Percentiles rank a stretch among this genome's conserved stretches.
phyloP scores from a whole-genome alignment of 345 rosid species.

The Melastoma malabathricum region DNA sequence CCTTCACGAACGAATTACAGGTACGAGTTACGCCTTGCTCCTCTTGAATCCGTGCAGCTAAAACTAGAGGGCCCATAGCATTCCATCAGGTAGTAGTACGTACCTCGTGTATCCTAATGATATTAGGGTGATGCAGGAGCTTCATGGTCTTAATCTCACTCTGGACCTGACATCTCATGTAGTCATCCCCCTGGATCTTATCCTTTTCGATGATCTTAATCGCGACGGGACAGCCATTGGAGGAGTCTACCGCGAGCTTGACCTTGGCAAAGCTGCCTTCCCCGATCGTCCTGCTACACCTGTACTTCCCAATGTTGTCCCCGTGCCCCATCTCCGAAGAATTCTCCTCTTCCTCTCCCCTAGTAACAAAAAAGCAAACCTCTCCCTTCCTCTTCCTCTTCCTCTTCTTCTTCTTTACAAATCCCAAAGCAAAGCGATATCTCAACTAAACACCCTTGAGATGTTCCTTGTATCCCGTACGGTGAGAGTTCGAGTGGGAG shows the following conservation, averaged over 20 bases:
- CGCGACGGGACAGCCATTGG: slow-evolving; percentile 42
- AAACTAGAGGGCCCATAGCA: neutral
- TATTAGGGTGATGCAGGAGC: slow-evolving; percentile 71
- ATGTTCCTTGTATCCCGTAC: slow-evolving; percentile 10
- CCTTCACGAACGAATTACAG: slow-evolving; percentile 25
- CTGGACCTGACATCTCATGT: slow-evolving; percentile 29
- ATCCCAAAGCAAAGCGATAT: neutral
- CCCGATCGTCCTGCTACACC: slow-evolving; percentile 57
- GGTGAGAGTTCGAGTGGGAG: slow-evolving; percentile 4
- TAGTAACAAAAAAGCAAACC: neutral
- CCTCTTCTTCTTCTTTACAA: neutral
- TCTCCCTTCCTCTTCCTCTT: neutral
- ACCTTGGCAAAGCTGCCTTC: slow-evolving; percentile 91
- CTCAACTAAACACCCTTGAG: slow-evolving; percentile 9
- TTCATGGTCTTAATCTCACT: slow-evolving; percentile 86
- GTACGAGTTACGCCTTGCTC: neutral
- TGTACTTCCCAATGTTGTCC: slow-evolving; percentile 56
- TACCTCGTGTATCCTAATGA: slow-evolving; percentile 75
- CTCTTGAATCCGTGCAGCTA: neutral
- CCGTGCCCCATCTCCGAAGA: slow-evolving; percentile 27
- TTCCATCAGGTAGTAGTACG: neutral
- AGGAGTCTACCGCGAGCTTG: slow-evolving; percentile 61
- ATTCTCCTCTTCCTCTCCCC: neutral
- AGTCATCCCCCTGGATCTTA: slow-evolving; percentile 19
- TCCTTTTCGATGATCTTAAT: slow-evolving; percentile 73